A percentile compares a stretch with the other conserved stretches of the same genome.
Evolutionary conservation across 306 rosid species (phyloP).

Genomic region (Cajanus cajan): DNA sequence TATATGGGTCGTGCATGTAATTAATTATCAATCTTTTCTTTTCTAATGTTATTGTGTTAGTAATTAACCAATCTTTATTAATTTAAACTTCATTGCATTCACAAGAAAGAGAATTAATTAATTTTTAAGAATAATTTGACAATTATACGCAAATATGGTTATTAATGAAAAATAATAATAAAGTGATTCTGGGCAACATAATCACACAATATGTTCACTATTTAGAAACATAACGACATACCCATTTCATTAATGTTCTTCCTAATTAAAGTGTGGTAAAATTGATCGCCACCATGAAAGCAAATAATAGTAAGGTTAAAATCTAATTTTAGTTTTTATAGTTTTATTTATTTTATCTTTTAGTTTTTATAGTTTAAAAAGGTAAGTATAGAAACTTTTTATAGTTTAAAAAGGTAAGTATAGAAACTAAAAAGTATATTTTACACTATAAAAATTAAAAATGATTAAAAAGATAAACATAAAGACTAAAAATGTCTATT

Average conservation of each 20-base stretch:
- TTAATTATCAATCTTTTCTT: background rate
- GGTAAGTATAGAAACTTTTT: too few species aligned
- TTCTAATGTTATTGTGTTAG: too few species aligned
- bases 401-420: too few species aligned
- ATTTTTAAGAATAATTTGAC: background rate
- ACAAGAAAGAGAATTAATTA: background rate
- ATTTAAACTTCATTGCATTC: background rate
- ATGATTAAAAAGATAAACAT: too few species aligned
- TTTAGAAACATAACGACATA: background rate
- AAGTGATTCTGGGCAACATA: background rate
- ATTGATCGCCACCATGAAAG: background rate
- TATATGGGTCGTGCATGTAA: too few species aligned
- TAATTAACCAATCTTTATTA: background rate
- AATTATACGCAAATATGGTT: background rate
- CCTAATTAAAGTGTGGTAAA: background rate
- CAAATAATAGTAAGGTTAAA: too few species aligned
- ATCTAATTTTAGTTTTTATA: too few species aligned
- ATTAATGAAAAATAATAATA: background rate
- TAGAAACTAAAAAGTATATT: too few species aligned
- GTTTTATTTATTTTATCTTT: too few species aligned
- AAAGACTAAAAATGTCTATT: too few species aligned
- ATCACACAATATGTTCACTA: background rate
- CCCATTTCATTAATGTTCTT: background rate
- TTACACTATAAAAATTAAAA: too few species aligned
- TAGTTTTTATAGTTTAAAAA: too few species aligned